Conservation (phyloP, 2,329 filamentous ascomycete species). For the Nemania serpens region DNA sequence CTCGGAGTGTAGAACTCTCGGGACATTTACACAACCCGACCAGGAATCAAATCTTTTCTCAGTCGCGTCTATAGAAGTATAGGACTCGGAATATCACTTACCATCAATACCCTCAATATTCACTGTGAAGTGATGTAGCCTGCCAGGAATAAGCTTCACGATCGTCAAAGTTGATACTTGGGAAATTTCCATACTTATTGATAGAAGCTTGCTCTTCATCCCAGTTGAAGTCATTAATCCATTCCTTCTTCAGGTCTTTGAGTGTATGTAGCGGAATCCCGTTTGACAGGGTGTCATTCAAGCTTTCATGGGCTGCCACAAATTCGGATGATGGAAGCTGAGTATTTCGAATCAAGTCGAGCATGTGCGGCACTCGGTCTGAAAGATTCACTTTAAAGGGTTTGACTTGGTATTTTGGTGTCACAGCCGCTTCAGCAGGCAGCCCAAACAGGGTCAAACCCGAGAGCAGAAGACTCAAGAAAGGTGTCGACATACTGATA, state of each 20-base stretch:
- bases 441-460: slow-evolving; percentile 9
- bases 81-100: not conserved
- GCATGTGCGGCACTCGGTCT: slow-evolving; percentile 13
- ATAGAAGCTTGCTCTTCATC: slow-evolving; percentile 16
- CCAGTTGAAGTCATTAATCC: slow-evolving; percentile 8
- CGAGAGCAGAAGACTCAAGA: not conserved
- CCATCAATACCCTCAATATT: slow-evolving; percentile 15
- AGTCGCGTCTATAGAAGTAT: not conserved
- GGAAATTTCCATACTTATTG: slow-evolving; percentile 1
- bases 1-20: not conserved
- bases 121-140: slow-evolving; percentile 11
- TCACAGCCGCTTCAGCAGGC: not conserved
- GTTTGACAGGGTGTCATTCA: slow-evolving; percentile 9
- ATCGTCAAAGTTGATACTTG: not conserved
- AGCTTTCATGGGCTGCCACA: slow-evolving; percentile 3
- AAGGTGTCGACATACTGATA: not conserved
- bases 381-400: slow-evolving; percentile 10
- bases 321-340: slow-evolving; percentile 7
- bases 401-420: not conserved
- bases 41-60: not conserved
- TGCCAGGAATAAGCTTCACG: not conserved
- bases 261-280: slow-evolving; percentile 15
- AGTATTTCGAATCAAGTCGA: slow-evolving; percentile 10
- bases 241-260: slow-evolving; percentile 1
- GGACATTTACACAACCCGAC: not conserved